Base-by-base conservation (phyloP, 495 filamentous ascomycete genomes). In the Penicillium nucicola region DNA sequence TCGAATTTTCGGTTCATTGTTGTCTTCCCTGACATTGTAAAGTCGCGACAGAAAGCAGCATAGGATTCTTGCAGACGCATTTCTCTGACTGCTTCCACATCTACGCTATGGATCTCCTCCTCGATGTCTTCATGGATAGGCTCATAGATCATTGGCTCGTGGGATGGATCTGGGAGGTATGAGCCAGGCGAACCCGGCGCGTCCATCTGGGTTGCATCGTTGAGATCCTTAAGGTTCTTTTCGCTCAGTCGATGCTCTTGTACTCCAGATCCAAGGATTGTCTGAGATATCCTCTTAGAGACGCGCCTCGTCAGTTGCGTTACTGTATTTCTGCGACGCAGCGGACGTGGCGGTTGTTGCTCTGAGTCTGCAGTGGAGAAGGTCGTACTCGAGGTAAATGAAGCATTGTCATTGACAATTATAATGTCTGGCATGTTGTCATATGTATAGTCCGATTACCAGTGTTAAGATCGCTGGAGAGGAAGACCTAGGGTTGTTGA, bases 21-120 rank as follows among this genome's bases (percentile, higher is more conserved):
- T 5, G 11, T 33, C 18, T 19, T 13, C 10, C 59, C 59, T 1
- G 59, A 60, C 17, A 51, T 19, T 1, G 48, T 64, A 30, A 66
- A 68, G 0, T 62, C 50, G 15, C 56, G 47, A 32, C 62, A 65
- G 17, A 58, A 67, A 1, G 50, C 52, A 12, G 57, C 50, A 38
- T 67, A 67, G 14, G 50, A 56, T 9, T 53, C 50, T 1, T 45
- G 45, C 8, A 66, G 43, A 17, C 46, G 49, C 7, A 35, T 32
- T 7, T 61, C 49, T 18, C 35, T 41, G 10, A 44, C 46, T n/a
- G 49, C 41, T 22, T 57, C 50, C 10, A 33, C 30, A 11, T 38
- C 32, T 11, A 18, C 13, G 1, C 18, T 5, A 15, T 45, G 17
- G 6, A 15, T 22, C 28, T 39, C 31, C 20, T 46, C 45, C 12